Evolutionary conservation across 1,284 basidiomycete species (phyloP).

Genomic region (Ustilago loliicola): DNA sequence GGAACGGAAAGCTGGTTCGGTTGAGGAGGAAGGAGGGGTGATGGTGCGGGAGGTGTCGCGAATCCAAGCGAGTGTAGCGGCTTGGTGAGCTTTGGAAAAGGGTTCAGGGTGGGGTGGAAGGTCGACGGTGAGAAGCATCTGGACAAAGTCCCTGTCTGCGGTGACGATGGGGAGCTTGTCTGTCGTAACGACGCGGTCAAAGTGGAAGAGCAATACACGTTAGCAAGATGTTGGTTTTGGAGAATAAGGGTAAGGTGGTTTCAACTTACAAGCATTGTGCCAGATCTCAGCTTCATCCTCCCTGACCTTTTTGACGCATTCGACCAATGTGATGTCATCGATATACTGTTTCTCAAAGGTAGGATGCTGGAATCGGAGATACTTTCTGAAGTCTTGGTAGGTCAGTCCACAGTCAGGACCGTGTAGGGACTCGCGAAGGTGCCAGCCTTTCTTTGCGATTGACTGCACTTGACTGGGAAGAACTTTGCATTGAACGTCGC

Average conservation of each 20-base stretch:
- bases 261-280: conserved; percentile 48
- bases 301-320: conserved; percentile 49
- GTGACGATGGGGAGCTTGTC: conserved; percentile 59
- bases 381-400: conserved; percentile 55
- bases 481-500: conserved; percentile 41
- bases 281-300: conserved; percentile 53
- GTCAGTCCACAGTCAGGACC: conserved; percentile 32
- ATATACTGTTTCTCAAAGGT: conserved; percentile 59
- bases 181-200: background rate
- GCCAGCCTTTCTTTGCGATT: conserved; percentile 57
- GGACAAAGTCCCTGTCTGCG: conserved; percentile 63
- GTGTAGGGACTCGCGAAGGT: conserved; percentile 55
- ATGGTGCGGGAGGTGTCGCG: conserved; percentile 25
- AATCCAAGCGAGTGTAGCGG: conserved; percentile 28
- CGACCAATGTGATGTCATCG: conserved; percentile 37
- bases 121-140: conserved; percentile 62
- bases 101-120: conserved; percentile 56
- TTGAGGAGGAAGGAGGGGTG: conserved; percentile 13
- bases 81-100: conserved; percentile 57
- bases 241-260: background rate
- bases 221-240: background rate
- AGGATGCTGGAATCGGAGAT: conserved; percentile 56
- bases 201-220: background rate
- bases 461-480: conserved; percentile 26
- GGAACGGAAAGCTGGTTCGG: conserved; percentile 36